Evolutionary conservation across 179 eudicot species (phyloP).

Genomic region (Beta macrorhiza): DNA sequence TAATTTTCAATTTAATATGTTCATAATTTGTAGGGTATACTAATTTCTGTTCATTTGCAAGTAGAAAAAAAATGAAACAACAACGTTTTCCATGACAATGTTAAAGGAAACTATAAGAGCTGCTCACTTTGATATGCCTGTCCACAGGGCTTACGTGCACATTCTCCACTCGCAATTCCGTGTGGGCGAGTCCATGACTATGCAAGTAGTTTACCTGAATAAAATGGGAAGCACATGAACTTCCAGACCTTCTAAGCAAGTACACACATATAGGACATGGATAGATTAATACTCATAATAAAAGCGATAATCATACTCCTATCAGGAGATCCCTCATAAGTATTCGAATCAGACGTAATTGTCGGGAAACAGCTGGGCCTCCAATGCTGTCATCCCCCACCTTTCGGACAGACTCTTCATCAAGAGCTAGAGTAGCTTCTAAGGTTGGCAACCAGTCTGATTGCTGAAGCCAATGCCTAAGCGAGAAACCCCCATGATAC

Average conservation of each 20-base stretch:
- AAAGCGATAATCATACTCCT: slow-evolving; percentile 58
- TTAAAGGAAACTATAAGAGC: not conserved
- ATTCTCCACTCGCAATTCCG: slow-evolving; percentile 93
- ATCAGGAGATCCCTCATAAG: slow-evolving; percentile 97
- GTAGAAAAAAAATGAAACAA: not conserved
- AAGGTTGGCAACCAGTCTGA: slow-evolving; percentile 97
- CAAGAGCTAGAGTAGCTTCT: slow-evolving; percentile 94
- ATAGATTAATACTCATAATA: slow-evolving; percentile 19
- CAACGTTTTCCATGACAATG: not conserved
- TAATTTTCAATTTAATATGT: not conserved
- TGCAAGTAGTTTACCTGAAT: slow-evolving; percentile 92
- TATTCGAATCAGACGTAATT: slow-evolving; percentile 76
- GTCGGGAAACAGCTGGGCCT: slow-evolving; percentile 90
- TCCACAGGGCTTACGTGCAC: slow-evolving; percentile 94
- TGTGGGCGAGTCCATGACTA: slow-evolving; percentile 98
- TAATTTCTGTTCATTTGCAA: not conserved
- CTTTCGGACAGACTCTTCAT: slow-evolving; percentile 83
- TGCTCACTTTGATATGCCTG: slow-evolving; percentile 88
- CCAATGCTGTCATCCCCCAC: slow-evolving; percentile 97
- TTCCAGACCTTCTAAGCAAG: not conserved
- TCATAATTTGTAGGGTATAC: not conserved
- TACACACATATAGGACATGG: slow-evolving; percentile 10
- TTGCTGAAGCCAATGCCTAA: slow-evolving; percentile 96
- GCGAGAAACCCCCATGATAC: slow-evolving; percentile 93
- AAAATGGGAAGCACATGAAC: not conserved